Base-by-base conservation (phyloP, 495 filamentous ascomycete genomes). In the Penicillium riverlandense region DNA sequence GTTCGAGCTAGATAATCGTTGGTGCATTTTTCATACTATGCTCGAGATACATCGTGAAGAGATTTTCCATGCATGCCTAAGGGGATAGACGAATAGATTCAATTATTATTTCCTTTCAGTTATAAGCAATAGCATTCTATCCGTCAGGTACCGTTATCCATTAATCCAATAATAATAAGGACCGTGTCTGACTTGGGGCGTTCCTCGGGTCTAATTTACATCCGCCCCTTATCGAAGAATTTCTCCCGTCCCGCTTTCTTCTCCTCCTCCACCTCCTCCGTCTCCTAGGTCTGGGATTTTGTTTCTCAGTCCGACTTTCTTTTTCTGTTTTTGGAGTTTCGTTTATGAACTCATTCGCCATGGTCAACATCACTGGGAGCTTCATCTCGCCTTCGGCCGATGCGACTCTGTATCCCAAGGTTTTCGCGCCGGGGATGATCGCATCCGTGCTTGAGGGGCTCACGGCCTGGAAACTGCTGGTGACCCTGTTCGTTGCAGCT, bases 361-460 rank as follows among this genome's bases (percentile, higher is more conserved):
- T 88, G 83, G 77, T 74, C 54, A 64, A 75, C 40, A 53, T 73
- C 55, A 88, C 85, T 58, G 79, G 74, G 67, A 85, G 76, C 66
- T 86, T 88, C 53, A 76, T 80, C 54, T 92, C 88, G 68, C 85
- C 86, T 10, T 62, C 83, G 55, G 86, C 86, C 47, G 82, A 83
- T 63, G 77, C 82, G 51, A 72, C 69, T 22, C 71, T 76, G 53
- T 65, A 70, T 46, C 66, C 75, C 44, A 63, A 61, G 47, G 59
- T 71, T 34, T 66, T 71, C 39, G 53, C 67, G 42, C 58, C 65
- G n/a, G 70, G 67, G 36, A 37, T 72, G 9, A 38, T 76, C 36
- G 62, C 63, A 6, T 49, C 63, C n/a, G 38, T 80, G 15, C 58
- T 79, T 29, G 65, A 75, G 53, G 77, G 78, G 40, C 58, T 83